Evolutionary conservation across 2,329 filamentous ascomycete species (phyloP).

Genomic region (Hymenoscyphus fraxineus): DNA sequence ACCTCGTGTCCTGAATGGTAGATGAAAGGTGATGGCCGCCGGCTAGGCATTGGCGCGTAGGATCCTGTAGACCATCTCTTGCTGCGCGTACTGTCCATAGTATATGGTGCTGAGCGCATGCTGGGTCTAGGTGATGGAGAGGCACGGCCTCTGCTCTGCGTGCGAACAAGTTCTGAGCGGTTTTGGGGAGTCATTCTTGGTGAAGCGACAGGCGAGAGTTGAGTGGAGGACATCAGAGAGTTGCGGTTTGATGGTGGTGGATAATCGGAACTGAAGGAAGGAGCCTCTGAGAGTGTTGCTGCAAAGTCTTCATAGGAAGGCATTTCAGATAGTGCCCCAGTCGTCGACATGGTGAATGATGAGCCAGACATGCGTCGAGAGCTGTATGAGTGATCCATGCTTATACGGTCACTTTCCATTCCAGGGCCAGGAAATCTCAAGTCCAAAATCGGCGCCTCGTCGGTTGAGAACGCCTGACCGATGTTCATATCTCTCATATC

Average conservation of each 20-base stretch:
- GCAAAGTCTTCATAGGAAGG: conserved; percentile 70
- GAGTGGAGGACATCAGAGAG: conserved; percentile 66
- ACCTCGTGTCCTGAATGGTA: conserved; percentile 59
- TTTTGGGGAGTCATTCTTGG: conserved; percentile 61
- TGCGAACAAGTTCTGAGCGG: conserved; percentile 58
- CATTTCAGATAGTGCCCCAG: conserved; percentile 62
- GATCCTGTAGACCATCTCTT: conserved; percentile 79
- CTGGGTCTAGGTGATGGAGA: conserved; percentile 68
- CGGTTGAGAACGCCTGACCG: conserved; percentile 59
- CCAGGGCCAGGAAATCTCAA: conserved; percentile 48
- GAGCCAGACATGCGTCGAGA: conserved; percentile 66
- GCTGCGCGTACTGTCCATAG: conserved; percentile 59
- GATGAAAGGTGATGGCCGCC: conserved; percentile 57
- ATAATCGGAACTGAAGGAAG: conserved; percentile 64
- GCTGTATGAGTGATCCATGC: conserved; percentile 50
- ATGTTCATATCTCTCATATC: conserved; percentile 59
- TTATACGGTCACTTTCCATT: conserved; percentile 49
- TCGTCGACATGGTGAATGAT: conserved; percentile 69
- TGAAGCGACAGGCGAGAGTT: conserved; percentile 69
- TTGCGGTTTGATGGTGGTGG: conserved; percentile 64
- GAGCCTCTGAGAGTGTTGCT: conserved; percentile 60
- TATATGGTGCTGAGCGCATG: conserved; percentile 67
- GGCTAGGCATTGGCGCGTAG: conserved; percentile 54
- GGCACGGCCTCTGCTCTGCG: conserved; percentile 64
- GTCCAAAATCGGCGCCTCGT: conserved; percentile 62